These are phyloP conservation scores for Ceratocystis cubensis DNA, from an alignment of 2,329 filamentous ascomycete species.

Conservation along the genomic window DNA sequence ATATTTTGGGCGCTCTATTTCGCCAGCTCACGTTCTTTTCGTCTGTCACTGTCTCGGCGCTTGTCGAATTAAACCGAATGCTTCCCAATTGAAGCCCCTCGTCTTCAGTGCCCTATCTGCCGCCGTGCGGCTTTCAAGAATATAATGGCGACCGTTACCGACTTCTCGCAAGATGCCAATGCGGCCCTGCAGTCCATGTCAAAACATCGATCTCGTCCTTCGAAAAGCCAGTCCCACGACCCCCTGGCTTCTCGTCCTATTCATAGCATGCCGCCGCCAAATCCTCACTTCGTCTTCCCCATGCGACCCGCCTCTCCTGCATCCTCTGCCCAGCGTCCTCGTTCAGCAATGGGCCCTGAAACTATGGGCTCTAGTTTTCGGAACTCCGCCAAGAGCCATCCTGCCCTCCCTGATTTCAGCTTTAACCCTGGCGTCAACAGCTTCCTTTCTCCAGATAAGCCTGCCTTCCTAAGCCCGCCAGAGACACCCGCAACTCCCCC, in stretches of 20 bases:
- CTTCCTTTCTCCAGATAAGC: constrained; percentile 28
- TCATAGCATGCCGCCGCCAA: constrained; percentile 37
- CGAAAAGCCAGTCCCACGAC: constrained; percentile 20
- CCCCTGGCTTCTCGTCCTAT: constrained; percentile 12
- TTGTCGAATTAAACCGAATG: constrained; percentile 13
- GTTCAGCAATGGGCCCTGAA: constrained; percentile 40
- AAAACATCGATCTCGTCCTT: constrained; percentile 15
- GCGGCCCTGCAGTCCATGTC: background rate
- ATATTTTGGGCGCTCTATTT: background rate
- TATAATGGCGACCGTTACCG: constrained; percentile 17
- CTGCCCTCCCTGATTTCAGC: constrained; percentile 41
- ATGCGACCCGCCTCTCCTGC: constrained; percentile 36
- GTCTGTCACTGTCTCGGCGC: background rate
- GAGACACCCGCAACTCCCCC: constrained; percentile 38
- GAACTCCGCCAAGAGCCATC: constrained; percentile 21
- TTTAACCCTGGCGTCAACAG: constrained; percentile 40
- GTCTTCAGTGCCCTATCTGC: constrained; percentile 8
- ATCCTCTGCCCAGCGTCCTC: constrained; percentile 37
- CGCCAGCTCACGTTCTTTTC: background rate
- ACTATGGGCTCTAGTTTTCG: constrained; percentile 24
- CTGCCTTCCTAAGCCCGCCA: constrained; percentile 40
- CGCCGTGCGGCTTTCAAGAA: constrained; percentile 18
- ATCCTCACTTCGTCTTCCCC: constrained; percentile 55
- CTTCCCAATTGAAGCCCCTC: constrained; percentile 1
- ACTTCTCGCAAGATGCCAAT: background rate